A percentile compares a stretch with the other conserved stretches of the same genome.
These are phyloP conservation scores for Spathaspora passalidarum DNA, from an alignment of 805 yeast genomes.

Conservation along the genomic window DNA sequence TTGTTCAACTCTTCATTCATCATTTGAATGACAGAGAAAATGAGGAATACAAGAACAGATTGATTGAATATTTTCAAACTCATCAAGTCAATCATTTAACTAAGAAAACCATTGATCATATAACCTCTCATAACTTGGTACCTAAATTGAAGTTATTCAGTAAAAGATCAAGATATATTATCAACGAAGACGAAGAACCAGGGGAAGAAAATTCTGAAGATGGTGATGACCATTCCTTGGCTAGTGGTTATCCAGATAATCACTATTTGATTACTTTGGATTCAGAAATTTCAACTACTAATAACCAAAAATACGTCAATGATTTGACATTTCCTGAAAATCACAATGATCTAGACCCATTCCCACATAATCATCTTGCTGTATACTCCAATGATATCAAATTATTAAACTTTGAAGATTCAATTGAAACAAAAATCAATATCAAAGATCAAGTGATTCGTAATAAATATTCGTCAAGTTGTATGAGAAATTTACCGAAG, in stretches of 20 bases:
- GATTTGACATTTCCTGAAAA: conserved; percentile 10
- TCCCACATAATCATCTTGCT: conserved; percentile 32
- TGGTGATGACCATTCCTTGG: conserved; percentile 8
- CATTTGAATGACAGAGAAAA: conserved; percentile 18
- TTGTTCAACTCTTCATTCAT: conserved; percentile 19
- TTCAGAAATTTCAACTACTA: conserved; percentile 32
- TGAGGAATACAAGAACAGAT: conserved; percentile 8
- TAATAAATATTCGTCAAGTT: conserved; percentile 20
- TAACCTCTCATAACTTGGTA: conserved; percentile 21
- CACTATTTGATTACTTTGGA: conserved; percentile 32
- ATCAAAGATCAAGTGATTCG: conserved; percentile 18
- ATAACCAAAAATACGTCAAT: conserved; percentile 10
- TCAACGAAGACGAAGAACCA: conserved; percentile 12
- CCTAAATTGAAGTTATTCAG: conserved; percentile 30
- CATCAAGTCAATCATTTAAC: conserved; percentile 20
- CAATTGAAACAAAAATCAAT: conserved; percentile 26
- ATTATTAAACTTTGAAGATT: conserved; percentile 30
- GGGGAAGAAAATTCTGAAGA: conserved; percentile 4
- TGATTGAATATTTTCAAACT: conserved; percentile 17
- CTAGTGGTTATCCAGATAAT: conserved; percentile 17
- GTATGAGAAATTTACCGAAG: conserved; percentile 28
- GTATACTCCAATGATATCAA: conserved; percentile 39
- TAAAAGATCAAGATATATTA: conserved; percentile 28
- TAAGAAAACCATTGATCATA: conserved; percentile 25
- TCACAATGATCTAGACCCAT: conserved; percentile 15